Percentiles rank a stretch among this genome's conserved stretches.
Conservation (phyloP, 805 yeast species). For the Pichia cephalocereana region DNA sequence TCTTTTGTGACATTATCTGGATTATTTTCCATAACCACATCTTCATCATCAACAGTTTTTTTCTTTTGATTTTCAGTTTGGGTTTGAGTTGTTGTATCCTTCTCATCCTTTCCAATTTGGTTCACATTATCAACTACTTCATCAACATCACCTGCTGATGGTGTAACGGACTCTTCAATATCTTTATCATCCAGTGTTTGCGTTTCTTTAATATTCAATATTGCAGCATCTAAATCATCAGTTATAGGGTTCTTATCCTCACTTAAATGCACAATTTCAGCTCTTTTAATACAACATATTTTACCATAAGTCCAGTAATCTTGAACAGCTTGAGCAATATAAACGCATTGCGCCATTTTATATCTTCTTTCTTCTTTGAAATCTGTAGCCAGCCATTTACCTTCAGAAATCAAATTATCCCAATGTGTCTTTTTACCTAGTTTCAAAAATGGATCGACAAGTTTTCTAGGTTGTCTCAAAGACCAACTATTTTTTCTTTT, state of each 20-base stretch:
- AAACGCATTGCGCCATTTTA: conserved; percentile 60
- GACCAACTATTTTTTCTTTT: conserved; percentile 88
- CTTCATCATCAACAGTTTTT: neutral
- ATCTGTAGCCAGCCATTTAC: conserved; percentile 76
- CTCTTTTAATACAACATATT: conserved; percentile 50
- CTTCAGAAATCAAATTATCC: conserved; percentile 69
- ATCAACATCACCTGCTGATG: neutral
- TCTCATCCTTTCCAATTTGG: neutral
- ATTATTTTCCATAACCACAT: neutral
- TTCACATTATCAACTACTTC: neutral
- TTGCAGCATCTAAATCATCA: neutral
- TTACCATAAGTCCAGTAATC: conserved; percentile 78
- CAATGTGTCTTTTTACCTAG: conserved; percentile 46
- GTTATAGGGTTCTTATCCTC: neutral
- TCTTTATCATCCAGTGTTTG: neutral
- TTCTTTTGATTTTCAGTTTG: neutral
- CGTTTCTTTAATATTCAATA: neutral
- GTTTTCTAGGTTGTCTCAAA: conserved; percentile 70
- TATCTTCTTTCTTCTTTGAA: conserved; percentile 60
- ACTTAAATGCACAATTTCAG: conserved; percentile 25
- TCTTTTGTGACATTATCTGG: neutral
- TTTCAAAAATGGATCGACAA: conserved; percentile 51
- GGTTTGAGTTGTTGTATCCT: neutral
- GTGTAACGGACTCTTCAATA: neutral
- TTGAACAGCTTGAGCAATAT: conserved; percentile 60